phyloP scores from a whole-genome alignment of 2,329 filamentous ascomycete genomes.

The Periconia macrospinosa region DNA sequence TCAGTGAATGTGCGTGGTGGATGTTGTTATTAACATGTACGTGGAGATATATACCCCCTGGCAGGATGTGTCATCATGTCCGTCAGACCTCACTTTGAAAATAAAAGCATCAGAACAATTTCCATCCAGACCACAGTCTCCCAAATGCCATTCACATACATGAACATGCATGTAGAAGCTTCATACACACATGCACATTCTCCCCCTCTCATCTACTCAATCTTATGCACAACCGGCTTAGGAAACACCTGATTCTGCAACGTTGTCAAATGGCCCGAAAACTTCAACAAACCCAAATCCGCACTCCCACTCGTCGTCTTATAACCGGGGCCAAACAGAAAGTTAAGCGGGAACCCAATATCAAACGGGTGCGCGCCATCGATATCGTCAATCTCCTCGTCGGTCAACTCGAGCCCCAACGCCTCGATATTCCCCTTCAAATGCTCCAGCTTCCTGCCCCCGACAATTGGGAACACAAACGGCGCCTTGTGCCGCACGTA shows the following conservation, averaged over 20 bases:
- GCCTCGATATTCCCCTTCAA: conserved; percentile 66
- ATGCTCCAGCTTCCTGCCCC: conserved; percentile 72
- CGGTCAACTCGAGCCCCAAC: conserved; percentile 52
- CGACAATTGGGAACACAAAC: conserved; percentile 75
- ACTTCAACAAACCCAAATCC: conserved; percentile 31
- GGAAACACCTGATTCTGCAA: conserved; percentile 24
- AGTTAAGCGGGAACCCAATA: conserved; percentile 56
- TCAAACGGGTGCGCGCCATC: conserved; percentile 58
- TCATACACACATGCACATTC: too few relatives aligned
- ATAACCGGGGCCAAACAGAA: conserved; percentile 42
- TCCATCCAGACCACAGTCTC: background rate
- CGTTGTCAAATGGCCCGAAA: conserved; percentile 30
- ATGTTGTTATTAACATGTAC: too few relatives aligned
- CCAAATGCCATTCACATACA: too few relatives aligned
- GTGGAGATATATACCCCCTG: background rate
- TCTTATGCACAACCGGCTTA: conserved; percentile 18
- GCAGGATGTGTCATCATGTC: background rate
- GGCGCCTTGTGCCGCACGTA: conserved; percentile 73
- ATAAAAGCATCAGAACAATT: background rate
- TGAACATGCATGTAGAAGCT: background rate
- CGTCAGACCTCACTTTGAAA: background rate
- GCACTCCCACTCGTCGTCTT: conserved; percentile 28
- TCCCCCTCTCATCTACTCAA: conserved; percentile 13
- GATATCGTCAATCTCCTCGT: conserved; percentile 58
- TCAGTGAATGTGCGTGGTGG: too few relatives aligned